Evolutionary conservation across 2,329 filamentous ascomycete genomes (phyloP).

Genomic region (Ceratocystiopsis minuta): DNA sequence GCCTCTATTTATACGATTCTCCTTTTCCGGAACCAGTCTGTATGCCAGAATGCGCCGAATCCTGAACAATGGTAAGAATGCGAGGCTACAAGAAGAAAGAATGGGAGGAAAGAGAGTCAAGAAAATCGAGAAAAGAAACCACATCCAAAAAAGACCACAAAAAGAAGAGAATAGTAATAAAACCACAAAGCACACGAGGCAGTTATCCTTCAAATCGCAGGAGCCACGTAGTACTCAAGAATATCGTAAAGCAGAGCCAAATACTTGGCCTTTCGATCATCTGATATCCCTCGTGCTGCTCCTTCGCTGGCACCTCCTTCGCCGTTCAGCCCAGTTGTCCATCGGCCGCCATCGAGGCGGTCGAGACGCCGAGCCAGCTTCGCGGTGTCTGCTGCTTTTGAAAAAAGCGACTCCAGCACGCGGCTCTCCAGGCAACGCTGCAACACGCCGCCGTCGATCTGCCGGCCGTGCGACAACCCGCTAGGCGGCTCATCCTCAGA

Average conservation of each 20-base stretch:
- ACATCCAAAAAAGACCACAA: no score
- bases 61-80: not conserved
- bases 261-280: conserved; percentile 17
- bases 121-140: not conserved
- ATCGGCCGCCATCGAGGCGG: conserved; percentile 26
- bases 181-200: not conserved
- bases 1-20: no score
- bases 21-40: no score
- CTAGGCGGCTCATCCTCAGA: conserved; percentile 16
- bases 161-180: not conserved
- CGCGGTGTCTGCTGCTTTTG: conserved; percentile 15
- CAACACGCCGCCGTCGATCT: conserved; percentile 51
- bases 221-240: conserved; percentile 32
- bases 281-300: conserved; percentile 9
- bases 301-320: conserved; percentile 11
- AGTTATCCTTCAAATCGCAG: conserved; percentile 22
- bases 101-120: not conserved
- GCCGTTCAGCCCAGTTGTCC: conserved; percentile 16
- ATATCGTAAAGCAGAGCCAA: conserved; percentile 34
- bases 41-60: no score
- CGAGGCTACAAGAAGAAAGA: no score
- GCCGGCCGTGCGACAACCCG: conserved; percentile 23
- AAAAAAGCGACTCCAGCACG: conserved; percentile 25
- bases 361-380: conserved; percentile 31
- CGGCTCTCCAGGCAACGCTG: conserved; percentile 30